A percentile compares a stretch with the other conserved stretches of the same genome.
These are phyloP conservation scores for Musa schizocarpa DNA, from an alignment of 176 grass and related monocot species.

Conservation along the genomic window DNA sequence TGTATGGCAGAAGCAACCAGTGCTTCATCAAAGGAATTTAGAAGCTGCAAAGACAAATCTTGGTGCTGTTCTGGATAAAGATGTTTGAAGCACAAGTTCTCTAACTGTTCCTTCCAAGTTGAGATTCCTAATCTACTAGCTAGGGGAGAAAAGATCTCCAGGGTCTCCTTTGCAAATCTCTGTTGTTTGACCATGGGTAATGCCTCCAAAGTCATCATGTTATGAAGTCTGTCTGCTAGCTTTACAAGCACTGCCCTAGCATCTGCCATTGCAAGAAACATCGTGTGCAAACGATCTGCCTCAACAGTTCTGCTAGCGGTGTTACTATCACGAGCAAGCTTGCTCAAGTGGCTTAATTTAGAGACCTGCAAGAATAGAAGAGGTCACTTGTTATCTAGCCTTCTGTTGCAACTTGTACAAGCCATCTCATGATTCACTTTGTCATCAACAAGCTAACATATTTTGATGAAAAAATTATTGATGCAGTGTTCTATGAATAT, in stretches of 20 bases:
- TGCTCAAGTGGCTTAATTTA: slow-evolving; percentile 82
- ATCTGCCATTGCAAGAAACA: slow-evolving; percentile 97
- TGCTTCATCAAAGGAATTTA: slow-evolving; percentile 54
- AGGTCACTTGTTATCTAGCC: neutral
- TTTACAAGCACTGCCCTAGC: slow-evolving; percentile 86
- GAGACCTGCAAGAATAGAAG: slow-evolving; percentile 58
- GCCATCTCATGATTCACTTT: neutral
- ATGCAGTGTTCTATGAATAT: too few relatives aligned
- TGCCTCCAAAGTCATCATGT: slow-evolving; percentile 84
- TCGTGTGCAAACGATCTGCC: slow-evolving; percentile 91
- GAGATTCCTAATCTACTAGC: slow-evolving; percentile 73
- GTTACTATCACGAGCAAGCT: slow-evolving; percentile 84
- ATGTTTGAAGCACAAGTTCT: slow-evolving; percentile 83
- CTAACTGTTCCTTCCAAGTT: slow-evolving; percentile 87
- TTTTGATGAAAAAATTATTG: too few relatives aligned
- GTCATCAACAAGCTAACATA: neutral
- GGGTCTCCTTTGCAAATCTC: slow-evolving; percentile 88
- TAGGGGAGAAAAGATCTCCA: slow-evolving; percentile 85
- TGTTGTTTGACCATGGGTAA: slow-evolving; percentile 66
- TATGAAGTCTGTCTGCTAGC: slow-evolving; percentile 83
- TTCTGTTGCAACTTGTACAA: slow-evolving; percentile 22
- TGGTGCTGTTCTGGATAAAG: slow-evolving; percentile 71
- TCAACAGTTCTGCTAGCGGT: slow-evolving; percentile 78
- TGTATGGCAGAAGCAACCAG: slow-evolving; percentile 51
- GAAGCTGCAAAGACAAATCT: slow-evolving; percentile 53